These are phyloP conservation scores for Mortierella sp. DNA, from an alignment of 371 early-diverging fungal genomes.

Conservation along the genomic window DNA sequence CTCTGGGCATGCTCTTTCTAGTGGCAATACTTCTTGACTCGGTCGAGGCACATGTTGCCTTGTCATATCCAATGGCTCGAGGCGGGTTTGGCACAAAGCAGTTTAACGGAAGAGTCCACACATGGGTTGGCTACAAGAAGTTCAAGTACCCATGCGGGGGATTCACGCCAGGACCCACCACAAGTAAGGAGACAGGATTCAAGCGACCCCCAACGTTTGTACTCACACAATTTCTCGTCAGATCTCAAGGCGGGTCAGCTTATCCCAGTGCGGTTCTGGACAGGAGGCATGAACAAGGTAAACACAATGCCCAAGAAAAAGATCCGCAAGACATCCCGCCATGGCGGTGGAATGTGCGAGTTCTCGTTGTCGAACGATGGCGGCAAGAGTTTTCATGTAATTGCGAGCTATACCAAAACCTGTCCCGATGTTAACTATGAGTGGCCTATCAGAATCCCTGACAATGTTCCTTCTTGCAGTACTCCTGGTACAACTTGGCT, in stretches of 20 bases:
- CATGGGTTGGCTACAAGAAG: slow-evolving; percentile 17
- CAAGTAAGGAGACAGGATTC: not conserved
- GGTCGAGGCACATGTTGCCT: slow-evolving; percentile 21
- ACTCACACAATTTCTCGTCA: not conserved
- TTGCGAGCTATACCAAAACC: slow-evolving; percentile 49
- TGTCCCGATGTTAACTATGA: slow-evolving; percentile 55
- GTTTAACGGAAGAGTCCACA: slow-evolving; percentile 19
- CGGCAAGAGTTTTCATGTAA: slow-evolving; percentile 68
- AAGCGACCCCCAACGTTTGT: not conserved
- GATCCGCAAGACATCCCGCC: slow-evolving; percentile 22
- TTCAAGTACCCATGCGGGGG: slow-evolving; percentile 25
- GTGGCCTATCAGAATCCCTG: slow-evolving; percentile 27
- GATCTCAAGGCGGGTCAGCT: slow-evolving; percentile 38
- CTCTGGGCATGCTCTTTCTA: not conserved
- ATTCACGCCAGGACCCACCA: slow-evolving; percentile 6
- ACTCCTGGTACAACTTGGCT: not conserved
- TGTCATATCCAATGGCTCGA: slow-evolving; percentile 19
- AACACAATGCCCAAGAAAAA: slow-evolving; percentile 5
- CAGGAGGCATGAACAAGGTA: not conserved
- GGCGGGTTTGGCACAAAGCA: slow-evolving; percentile 13
- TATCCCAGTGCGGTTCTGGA: slow-evolving; percentile 30
- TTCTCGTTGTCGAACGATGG: slow-evolving; percentile 74
- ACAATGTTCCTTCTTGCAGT: slow-evolving; percentile 23
- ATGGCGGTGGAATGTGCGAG: slow-evolving; percentile 76
- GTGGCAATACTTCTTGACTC: not conserved